phyloP scores from a whole-genome alignment of 306 rosid genomes.

The Sindora glabra region DNA sequence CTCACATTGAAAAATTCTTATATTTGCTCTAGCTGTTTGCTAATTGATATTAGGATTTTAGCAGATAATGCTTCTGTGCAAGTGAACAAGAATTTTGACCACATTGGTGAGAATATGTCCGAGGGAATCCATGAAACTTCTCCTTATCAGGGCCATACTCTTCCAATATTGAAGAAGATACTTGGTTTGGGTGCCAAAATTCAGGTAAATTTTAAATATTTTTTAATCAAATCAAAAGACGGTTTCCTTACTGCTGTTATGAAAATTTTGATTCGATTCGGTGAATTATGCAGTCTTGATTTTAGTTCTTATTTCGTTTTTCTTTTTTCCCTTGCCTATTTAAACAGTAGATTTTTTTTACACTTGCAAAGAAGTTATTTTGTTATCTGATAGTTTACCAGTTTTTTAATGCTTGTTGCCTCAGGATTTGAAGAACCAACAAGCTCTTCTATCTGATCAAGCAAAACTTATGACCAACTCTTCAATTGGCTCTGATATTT shows the following conservation, averaged over 20 bases:
- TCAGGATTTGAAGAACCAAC: conserved; percentile 75
- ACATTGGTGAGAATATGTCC: conserved; percentile 36
- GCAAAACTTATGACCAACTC: conserved; percentile 44
- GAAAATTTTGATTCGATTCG: background rate
- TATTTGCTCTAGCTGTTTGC: background rate
- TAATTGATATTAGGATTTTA: background rate
- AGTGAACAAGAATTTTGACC: conserved; percentile 26
- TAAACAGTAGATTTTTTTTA: background rate
- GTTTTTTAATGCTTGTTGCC: conserved; percentile 2
- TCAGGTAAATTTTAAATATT: conserved; percentile 40
- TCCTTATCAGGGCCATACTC: conserved; percentile 52
- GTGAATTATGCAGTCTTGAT: background rate
- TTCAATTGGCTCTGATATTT: conserved; percentile 50
- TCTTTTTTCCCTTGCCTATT: background rate
- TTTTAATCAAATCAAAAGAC: background rate
- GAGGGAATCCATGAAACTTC: conserved; percentile 48
- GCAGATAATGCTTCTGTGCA: conserved; percentile 29
- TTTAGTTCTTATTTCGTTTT: too few relatives aligned
- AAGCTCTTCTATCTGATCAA: conserved; percentile 40
- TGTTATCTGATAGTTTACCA: background rate
- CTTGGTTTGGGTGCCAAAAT: conserved; percentile 48
- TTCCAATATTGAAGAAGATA: conserved; percentile 75
- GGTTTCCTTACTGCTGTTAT: background rate
- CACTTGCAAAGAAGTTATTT: background rate
- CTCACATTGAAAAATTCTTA: background rate